phyloP scores from a whole-genome alignment of 495 filamentous ascomycete genomes.

The Penicillium cataractarum region DNA sequence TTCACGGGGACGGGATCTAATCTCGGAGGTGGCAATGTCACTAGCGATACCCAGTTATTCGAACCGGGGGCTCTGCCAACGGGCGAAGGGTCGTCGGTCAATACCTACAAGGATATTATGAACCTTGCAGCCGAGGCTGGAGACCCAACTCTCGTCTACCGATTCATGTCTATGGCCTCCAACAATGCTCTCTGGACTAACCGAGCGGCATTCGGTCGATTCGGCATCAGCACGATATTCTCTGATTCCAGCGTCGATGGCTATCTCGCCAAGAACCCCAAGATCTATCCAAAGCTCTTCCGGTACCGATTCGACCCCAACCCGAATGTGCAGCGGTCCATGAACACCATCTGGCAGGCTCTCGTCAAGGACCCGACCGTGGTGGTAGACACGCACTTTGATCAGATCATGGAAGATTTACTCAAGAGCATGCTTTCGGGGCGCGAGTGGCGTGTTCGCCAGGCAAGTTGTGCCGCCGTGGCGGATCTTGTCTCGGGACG shows the following conservation, averaged over 20 bases:
- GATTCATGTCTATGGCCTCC: slow-evolving; percentile 93
- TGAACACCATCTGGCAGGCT: slow-evolving; percentile 97
- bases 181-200: slow-evolving; percentile 96
- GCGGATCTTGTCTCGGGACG: slow-evolving; percentile 80
- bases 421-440: slow-evolving; percentile 77
- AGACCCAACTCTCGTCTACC: slow-evolving; percentile 91
- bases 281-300: slow-evolving; percentile 92
- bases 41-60: slow-evolving; percentile 87
- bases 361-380: slow-evolving; percentile 80
- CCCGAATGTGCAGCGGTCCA: slow-evolving; percentile 84
- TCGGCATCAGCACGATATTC: slow-evolving; percentile 88
- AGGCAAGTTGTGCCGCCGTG: slow-evolving; percentile 90
- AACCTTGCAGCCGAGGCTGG: slow-evolving; percentile 90
- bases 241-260: slow-evolving; percentile 79
- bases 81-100: slow-evolving; percentile 84
- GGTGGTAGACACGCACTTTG: slow-evolving; percentile 75
- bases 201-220: slow-evolving; percentile 89
- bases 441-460: slow-evolving; percentile 88
- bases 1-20: slow-evolving; percentile 78
- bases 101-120: slow-evolving; percentile 95
- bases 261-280: slow-evolving; percentile 76
- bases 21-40: slow-evolving; percentile 72
- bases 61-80: slow-evolving; percentile 92
- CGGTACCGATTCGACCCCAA: slow-evolving; percentile 95
- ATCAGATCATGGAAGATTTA: slow-evolving; percentile 82